Evolutionary conservation across 176 grass and related monocot genomes (phyloP).

Genomic region (Chrysopogon serrulatus): DNA sequence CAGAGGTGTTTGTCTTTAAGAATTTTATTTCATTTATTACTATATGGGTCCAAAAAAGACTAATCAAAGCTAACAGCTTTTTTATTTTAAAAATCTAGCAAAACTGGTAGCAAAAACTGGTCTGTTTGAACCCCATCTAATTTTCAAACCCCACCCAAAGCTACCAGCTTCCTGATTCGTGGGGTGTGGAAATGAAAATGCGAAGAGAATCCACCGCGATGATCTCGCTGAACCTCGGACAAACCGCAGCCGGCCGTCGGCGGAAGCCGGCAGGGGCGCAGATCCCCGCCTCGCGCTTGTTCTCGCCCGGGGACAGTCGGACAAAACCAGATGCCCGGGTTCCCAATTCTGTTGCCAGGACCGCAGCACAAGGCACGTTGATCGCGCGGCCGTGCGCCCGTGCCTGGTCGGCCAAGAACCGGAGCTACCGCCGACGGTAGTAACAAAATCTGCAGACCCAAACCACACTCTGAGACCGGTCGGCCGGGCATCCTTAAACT

Average conservation of each 20-base stretch:
- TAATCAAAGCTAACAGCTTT: no score
- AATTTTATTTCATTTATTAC: no score
- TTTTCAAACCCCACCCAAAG: no score
- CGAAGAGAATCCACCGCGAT: background rate
- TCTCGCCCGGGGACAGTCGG: slow-evolving; percentile 4
- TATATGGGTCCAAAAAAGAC: no score
- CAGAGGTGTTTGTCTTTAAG: no score
- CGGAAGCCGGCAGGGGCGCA: background rate
- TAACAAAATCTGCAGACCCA: background rate
- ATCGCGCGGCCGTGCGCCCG: background rate
- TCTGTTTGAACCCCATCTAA: no score
- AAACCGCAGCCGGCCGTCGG: background rate
- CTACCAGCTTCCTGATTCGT: no score
- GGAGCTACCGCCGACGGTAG: no score
- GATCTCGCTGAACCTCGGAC: background rate
- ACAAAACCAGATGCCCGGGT: background rate
- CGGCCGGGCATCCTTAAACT: background rate
- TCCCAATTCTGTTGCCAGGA: background rate
- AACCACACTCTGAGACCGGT: background rate
- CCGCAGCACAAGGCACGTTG: slow-evolving; percentile 10
- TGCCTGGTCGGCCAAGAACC: slow-evolving; percentile 13
- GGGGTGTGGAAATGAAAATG: background rate
- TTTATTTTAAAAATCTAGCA: no score
- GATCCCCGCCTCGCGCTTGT: background rate
- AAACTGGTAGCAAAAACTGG: no score